Conservation (phyloP, 441 rosid species). For the Melastoma candidum region DNA sequence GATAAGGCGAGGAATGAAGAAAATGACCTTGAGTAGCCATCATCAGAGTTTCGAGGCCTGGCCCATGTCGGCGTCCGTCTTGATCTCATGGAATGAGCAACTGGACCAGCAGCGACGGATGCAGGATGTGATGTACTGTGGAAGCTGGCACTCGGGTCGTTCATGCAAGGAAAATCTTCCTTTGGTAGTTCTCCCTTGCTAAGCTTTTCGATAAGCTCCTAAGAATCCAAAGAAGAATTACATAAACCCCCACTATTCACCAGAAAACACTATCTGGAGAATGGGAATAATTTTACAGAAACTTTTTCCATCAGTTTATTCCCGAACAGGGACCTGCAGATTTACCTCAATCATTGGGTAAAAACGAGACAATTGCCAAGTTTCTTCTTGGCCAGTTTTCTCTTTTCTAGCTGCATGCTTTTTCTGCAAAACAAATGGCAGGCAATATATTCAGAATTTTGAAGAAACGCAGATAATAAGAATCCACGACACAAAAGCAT, state of each 20-base stretch:
- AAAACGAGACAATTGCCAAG: conserved; percentile 89
- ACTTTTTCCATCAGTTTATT: not conserved
- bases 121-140: conserved; percentile 24
- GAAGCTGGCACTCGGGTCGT: conserved; percentile 52
- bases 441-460: not conserved
- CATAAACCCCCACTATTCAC: not conserved
- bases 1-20: not conserved
- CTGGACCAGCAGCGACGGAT: conserved; percentile 31
- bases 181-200: conserved; percentile 68
- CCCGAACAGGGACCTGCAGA: not conserved
- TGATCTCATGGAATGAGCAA: conserved; percentile 86
- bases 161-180: conserved; percentile 73
- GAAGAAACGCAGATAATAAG: not conserved
- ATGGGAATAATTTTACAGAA: too few relatives aligned
- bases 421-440: conserved; percentile 42
- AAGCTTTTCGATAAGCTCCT: conserved; percentile 85
- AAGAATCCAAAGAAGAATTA: conserved; percentile 3
- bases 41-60: conserved; percentile 72
- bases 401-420: conserved; percentile 84
- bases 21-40: conserved; percentile 78
- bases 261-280: not conserved
- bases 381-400: conserved; percentile 56
- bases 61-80: conserved; percentile 95
- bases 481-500: conserved; percentile 5
- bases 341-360: conserved; percentile 93